Base-by-base conservation (phyloP, 202 grass and related monocot genomes). In the Schoenoplectus tabernaemontani region DNA sequence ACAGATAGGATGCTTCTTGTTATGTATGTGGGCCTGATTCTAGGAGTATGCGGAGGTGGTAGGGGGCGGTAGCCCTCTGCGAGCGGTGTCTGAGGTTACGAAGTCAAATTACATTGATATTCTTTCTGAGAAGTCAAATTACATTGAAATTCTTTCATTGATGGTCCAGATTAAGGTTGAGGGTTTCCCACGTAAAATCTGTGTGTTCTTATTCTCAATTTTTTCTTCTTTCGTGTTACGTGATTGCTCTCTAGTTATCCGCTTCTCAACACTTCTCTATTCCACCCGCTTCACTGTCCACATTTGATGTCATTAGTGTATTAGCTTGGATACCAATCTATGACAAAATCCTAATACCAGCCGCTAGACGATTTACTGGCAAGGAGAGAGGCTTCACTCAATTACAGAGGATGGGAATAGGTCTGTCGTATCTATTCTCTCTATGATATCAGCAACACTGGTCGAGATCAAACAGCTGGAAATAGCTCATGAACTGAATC, bases 391-490 rank as follows among this genome's bases (percentile, higher is more conserved):
- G 91, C 11, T 92, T 97, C 68, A 90, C 94, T 58, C 85, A 93
- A 72, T 54, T 97, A 71, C 91, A 97, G 36, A 28, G 94, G 57
- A 91, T 97, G 57, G 91, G 94, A 22, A 90, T 97, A n/a, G 91
- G 94, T 64, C 56, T 97, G 38, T 84, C 65, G 36, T 97, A 5
- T 91, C 89, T 38, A 88, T 88, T 60, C 54, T 92, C 50, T 80
- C 89, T 19, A 85, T 93, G 91, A 63, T 77, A 24, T 84, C 80
- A 42, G 89, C 91, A 61, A 85, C 91, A 58, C 24, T 93, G 9
- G 83, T 97, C 30, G 91, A 97, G 89, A 82, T 82, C 17, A 88
- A 84, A 76, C 87, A 87, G 44, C 57, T 97, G 83, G 83, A 86
- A 32, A 88, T 93, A 65, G 89, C 86, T 13, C 87, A 30, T 64